Percentiles rank a stretch among this genome's conserved stretches.
phyloP scores from a whole-genome alignment of 169 alveolate genomes.

The Eimeria praecox region DNA sequence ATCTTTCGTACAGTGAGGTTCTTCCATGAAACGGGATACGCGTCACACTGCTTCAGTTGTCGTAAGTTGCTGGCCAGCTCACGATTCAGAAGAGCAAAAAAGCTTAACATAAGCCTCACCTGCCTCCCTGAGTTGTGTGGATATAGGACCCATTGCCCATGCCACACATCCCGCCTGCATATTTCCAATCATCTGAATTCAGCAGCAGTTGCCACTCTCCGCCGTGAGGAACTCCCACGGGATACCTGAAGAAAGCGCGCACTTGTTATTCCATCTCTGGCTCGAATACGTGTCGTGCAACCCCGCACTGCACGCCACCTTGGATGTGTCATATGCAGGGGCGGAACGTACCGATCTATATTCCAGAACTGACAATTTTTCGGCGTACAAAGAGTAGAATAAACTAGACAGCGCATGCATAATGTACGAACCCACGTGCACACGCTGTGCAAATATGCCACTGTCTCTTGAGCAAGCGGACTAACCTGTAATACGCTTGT shows the following conservation, averaged over 20 bases:
- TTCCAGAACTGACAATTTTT: neutral
- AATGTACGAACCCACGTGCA: neutral
- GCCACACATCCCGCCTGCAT: slow-evolving; percentile 88
- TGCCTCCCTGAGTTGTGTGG: slow-evolving; percentile 86
- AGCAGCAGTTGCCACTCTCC: slow-evolving; percentile 87
- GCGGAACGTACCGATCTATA: neutral
- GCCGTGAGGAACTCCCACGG: slow-evolving; percentile 88
- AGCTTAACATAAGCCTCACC: slow-evolving; percentile 51
- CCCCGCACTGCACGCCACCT: neutral
- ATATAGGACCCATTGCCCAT: slow-evolving; percentile 82
- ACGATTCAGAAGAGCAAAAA: neutral
- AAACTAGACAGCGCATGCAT: neutral
- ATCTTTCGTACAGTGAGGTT: neutral
- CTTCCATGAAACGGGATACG: neutral
- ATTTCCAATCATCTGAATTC: slow-evolving; percentile 88
- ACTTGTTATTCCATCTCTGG: neutral
- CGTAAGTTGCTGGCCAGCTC: neutral
- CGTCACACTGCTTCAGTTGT: no score
- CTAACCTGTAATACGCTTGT: slow-evolving; percentile 81
- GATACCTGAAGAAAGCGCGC: slow-evolving; percentile 79
- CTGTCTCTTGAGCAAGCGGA: neutral
- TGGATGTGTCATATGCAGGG: neutral
- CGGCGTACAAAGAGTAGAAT: neutral
- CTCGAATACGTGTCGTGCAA: neutral
- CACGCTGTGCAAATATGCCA: neutral